phyloP scores from a whole-genome alignment of 2,329 filamentous ascomycete species.

The Aspergillus thermomutatus region DNA sequence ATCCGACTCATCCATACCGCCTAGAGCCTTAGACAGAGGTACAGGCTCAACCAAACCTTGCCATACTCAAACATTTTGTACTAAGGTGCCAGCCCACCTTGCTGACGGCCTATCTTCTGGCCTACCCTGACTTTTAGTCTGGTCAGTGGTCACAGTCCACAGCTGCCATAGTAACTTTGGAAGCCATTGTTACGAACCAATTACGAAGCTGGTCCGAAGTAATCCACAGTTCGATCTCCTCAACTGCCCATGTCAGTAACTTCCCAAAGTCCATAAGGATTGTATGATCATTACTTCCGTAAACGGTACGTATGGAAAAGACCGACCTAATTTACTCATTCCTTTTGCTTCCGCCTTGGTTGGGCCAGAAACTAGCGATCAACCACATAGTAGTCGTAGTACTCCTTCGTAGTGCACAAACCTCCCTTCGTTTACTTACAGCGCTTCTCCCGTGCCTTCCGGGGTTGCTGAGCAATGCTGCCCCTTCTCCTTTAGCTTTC shows the following conservation, averaged over 20 bases:
- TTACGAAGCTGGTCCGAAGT: slow-evolving; percentile 1
- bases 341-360: slow-evolving; percentile 23
- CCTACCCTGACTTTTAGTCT: neutral
- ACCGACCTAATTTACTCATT: slow-evolving; percentile 22
- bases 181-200: neutral
- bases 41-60: neutral
- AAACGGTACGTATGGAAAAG: slow-evolving; percentile 2
- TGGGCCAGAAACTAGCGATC: slow-evolving; percentile 25
- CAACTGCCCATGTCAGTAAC: neutral
- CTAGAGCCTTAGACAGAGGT: neutral
- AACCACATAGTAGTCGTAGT: slow-evolving; percentile 16
- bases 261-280: neutral
- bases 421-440: slow-evolving; percentile 14
- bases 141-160: neutral
- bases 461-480: slow-evolving; percentile 21
- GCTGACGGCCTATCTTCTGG: too few species aligned
- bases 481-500: slow-evolving; percentile 19
- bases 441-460: slow-evolving; percentile 15
- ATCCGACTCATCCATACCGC: neutral
- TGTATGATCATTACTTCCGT: slow-evolving; percentile 6
- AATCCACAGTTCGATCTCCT: slow-evolving; percentile 6
- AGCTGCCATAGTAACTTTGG: neutral
- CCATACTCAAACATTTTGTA: neutral
- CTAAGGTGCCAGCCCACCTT: neutral
- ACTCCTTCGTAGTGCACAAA: slow-evolving; percentile 23